Evolutionary conservation across 2,329 filamentous ascomycete species (phyloP).

Genomic region (Fusarium solani-melongenae): DNA sequence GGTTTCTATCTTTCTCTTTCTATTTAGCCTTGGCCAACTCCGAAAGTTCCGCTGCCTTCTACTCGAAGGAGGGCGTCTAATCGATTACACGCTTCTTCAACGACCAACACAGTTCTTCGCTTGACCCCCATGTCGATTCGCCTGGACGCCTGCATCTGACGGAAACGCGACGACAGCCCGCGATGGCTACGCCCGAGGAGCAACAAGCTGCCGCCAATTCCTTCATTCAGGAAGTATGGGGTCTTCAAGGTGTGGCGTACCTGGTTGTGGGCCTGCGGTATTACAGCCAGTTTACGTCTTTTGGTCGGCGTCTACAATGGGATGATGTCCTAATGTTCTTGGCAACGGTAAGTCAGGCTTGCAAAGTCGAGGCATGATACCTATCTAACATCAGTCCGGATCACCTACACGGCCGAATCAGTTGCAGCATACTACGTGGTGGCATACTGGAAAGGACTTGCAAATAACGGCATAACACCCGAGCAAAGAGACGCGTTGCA

Average conservation of each 20-base stretch:
- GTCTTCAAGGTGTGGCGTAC: constrained; percentile 9
- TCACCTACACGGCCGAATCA: constrained; percentile 10
- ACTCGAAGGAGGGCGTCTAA: neutral
- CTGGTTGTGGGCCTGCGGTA: constrained; percentile 6
- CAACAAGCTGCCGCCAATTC: constrained; percentile 8
- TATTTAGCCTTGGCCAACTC: neutral
- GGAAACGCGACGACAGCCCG: neutral
- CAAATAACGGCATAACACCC: constrained; percentile 11
- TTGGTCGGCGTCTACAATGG: constrained; percentile 5
- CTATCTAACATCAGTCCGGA: neutral
- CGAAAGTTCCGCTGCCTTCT: neutral
- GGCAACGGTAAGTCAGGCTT: neutral
- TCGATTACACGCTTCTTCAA: neutral
- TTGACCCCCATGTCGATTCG: neutral
- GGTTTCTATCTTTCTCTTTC: neutral
- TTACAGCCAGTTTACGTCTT: constrained; percentile 9
- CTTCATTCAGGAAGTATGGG: constrained; percentile 12
- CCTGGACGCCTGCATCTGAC: neutral
- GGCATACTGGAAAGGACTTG: constrained; percentile 6
- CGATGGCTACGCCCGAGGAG: constrained; percentile 8
- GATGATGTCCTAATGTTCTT: constrained; percentile 10
- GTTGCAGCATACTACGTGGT: constrained; percentile 12
- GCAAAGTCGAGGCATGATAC: neutral
- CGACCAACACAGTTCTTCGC: neutral
- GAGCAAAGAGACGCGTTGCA: neutral